A percentile compares a stretch with the other conserved stretches of the same genome.
phyloP scores from a whole-genome alignment of 306 rosid species.

The Dalbergia cochinchinensis region DNA sequence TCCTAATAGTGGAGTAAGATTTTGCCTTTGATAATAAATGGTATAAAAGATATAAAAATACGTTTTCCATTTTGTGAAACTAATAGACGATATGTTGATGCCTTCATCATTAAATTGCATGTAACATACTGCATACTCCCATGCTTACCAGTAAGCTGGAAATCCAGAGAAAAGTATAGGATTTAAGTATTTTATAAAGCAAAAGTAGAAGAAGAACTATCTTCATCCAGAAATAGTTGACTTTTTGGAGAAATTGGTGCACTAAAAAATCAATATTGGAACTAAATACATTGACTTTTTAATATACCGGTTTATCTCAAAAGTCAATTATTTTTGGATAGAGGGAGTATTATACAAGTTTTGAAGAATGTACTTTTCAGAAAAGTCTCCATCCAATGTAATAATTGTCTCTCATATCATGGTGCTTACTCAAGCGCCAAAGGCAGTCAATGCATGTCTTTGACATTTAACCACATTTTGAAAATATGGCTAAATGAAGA shows the following conservation, averaged over 20 bases:
- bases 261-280: too few species aligned
- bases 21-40: slow-evolving; percentile 3
- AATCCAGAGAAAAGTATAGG: slow-evolving; percentile 28
- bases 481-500: too few species aligned
- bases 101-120: slow-evolving; percentile 23
- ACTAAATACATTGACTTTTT: too few species aligned
- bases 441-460: too few species aligned
- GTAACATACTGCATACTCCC: slow-evolving; percentile 27
- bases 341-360: not conserved
- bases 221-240: too few species aligned
- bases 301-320: too few species aligned
- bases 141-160: slow-evolving; percentile 17
- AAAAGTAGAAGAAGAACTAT: slow-evolving; percentile 27
- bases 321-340: too few species aligned
- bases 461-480: too few species aligned
- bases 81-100: slow-evolving; percentile 8
- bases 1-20: slow-evolving; percentile 7
- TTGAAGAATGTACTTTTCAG: not conserved
- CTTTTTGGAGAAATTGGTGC: too few species aligned
- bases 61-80: slow-evolving; percentile 20
- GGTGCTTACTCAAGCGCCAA: too few species aligned
- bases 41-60: not conserved
- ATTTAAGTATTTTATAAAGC: slow-evolving; percentile 26
- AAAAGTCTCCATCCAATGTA: slow-evolving; percentile 3
- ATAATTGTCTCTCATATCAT: slow-evolving; percentile 2